A percentile compares a stretch with the other conserved stretches of the same genome.
Conservation (phyloP, 139 green algal genomes). For the Trebouxia sp. region DNA sequence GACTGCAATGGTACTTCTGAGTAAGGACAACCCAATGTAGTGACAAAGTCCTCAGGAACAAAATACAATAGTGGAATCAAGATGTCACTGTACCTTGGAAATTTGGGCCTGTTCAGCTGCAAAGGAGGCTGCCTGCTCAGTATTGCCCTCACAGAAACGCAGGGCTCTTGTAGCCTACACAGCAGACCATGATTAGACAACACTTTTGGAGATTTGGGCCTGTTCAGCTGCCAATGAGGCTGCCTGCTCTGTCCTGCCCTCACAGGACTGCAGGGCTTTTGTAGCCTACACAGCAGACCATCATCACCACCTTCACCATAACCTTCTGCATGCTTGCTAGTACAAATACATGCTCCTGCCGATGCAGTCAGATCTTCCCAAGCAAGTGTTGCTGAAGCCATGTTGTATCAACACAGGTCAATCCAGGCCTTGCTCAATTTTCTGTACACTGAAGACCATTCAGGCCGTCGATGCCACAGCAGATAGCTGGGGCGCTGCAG, state of each 20-base stretch:
- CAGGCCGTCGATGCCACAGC: neutral
- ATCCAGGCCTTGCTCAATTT: too few relatives aligned
- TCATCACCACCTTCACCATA: neutral
- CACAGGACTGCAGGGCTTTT: neutral
- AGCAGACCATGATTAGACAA: neutral
- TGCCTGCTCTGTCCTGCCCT: too few relatives aligned
- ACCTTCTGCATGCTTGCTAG: too few relatives aligned
- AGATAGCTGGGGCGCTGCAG: too few relatives aligned
- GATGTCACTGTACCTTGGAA: neutral
- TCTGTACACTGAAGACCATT: too few relatives aligned
- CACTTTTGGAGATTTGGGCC: neutral
- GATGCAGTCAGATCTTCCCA: too few relatives aligned
- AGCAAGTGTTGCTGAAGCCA: too few relatives aligned
- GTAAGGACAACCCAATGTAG: too few relatives aligned
- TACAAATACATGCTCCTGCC: too few relatives aligned
- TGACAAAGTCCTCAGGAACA: neutral
- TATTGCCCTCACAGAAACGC: slow-evolving; percentile 10
- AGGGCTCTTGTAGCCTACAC: slow-evolving; percentile 14
- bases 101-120: slow-evolving; percentile 20
- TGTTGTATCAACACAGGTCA: too few relatives aligned
- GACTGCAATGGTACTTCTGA: too few relatives aligned
- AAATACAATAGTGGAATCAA: neutral
- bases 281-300: neutral
- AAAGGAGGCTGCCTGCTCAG: neutral
- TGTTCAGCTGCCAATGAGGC: neutral